Evolutionary conservation across 768 basidiomycete genomes (phyloP).

Genomic region (Pulveroboletus sp.): DNA sequence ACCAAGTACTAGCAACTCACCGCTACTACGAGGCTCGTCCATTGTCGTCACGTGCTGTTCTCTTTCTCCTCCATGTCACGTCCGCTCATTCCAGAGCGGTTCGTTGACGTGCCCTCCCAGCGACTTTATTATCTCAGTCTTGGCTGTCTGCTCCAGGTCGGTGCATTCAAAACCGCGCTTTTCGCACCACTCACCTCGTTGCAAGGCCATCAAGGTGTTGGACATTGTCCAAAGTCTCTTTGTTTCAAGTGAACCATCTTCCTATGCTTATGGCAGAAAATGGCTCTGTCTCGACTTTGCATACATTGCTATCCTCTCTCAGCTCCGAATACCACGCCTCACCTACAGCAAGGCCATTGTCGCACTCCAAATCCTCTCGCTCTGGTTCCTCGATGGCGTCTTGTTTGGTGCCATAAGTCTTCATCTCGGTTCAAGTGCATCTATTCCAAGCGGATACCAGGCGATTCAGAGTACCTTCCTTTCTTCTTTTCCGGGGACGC

Average conservation of each 20-base stretch:
- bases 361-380: conserved; percentile 54
- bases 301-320: conserved; percentile 54
- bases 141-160: conserved; percentile 73
- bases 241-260: conserved; percentile 40
- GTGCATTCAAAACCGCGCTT: neutral
- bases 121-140: conserved; percentile 76
- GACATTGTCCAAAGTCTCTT: conserved; percentile 62
- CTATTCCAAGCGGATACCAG: conserved; percentile 13
- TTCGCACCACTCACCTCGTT: conserved; percentile 1
- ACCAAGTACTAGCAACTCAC: no score
- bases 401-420: conserved; percentile 71
- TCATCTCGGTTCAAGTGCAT: conserved; percentile 38
- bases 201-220: conserved; percentile 71
- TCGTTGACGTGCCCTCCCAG: conserved; percentile 75
- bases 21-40: no score
- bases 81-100: conserved; percentile 71
- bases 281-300: conserved; percentile 72
- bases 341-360: conserved; percentile 64
- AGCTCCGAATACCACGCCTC: conserved; percentile 72
- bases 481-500: neutral
- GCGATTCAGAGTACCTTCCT: conserved; percentile 33
- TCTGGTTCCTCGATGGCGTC: conserved; percentile 66
- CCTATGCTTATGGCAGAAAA: conserved; percentile 53
- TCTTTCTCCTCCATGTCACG: conserved; percentile 18
- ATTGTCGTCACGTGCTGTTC: conserved; percentile 17